phyloP scores from a whole-genome alignment of 306 rosid genomes.

The Heteromeles arbutifolia region DNA sequence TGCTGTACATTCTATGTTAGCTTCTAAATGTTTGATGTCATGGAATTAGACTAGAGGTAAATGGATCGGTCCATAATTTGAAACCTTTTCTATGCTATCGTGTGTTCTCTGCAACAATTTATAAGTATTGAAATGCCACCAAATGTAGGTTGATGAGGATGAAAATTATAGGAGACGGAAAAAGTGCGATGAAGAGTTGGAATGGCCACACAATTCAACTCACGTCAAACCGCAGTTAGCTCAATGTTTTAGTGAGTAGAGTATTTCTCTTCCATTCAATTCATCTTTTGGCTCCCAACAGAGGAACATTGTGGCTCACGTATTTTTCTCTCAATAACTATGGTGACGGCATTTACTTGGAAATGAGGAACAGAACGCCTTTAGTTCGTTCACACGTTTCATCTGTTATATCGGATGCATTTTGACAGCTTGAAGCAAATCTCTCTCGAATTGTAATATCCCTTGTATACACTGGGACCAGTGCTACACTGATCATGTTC shows the following conservation, averaged over 20 bases:
- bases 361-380: not conserved
- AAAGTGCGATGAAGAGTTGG: conserved; percentile 59
- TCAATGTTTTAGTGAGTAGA: conserved; percentile 80
- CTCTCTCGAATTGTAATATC: not conserved
- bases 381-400: not conserved
- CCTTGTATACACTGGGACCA: not conserved
- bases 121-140: conserved; percentile 19
- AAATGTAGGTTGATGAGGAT: conserved; percentile 80
- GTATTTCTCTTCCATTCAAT: not conserved
- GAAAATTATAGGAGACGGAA: conserved; percentile 62
- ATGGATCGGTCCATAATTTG: conserved; percentile 9
- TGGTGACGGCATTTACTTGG: not conserved
- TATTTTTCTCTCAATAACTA: not conserved
- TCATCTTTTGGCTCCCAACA: not conserved
- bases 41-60: not conserved
- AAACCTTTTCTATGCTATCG: conserved; percentile 8
- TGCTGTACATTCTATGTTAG: conserved; percentile 9
- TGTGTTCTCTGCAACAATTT: conserved; percentile 3
- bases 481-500: not conserved
- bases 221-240: conserved; percentile 64
- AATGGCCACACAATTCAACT: conserved; percentile 71
- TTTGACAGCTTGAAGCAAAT: not conserved
- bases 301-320: not conserved
- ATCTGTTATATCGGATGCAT: not conserved
- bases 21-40: not conserved